Evolutionary conservation across 2,329 filamentous ascomycete genomes (phyloP).

Genomic region (Clarireedia homoeocarpa): DNA sequence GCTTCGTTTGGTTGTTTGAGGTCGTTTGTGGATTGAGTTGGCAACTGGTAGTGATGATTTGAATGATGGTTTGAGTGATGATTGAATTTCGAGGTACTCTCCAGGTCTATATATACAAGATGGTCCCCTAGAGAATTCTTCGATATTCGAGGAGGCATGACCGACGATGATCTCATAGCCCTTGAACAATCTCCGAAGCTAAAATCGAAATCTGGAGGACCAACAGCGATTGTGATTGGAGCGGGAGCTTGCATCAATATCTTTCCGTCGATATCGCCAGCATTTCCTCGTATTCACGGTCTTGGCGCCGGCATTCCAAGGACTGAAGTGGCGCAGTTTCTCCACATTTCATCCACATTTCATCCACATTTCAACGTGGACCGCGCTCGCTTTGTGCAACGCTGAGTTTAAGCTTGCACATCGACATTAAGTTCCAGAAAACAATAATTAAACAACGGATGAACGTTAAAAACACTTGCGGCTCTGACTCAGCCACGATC

Average conservation of each 20-base stretch:
- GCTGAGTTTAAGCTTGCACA: background rate
- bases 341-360: background rate
- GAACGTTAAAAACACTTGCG: background rate
- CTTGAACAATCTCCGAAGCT: background rate
- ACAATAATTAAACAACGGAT: background rate
- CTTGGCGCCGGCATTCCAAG: background rate
- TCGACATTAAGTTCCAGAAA: background rate
- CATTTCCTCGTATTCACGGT: background rate
- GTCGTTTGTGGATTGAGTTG: background rate
- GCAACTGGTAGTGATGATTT: background rate
- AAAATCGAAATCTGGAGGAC: background rate
- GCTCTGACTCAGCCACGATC: background rate
- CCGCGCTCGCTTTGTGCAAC: background rate
- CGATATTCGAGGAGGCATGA: background rate
- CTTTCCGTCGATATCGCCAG: background rate
- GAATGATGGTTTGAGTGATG: background rate
- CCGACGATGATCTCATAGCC: background rate
- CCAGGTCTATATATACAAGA: constrained; percentile 1
- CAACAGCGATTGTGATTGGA: background rate
- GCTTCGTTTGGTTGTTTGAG: background rate
- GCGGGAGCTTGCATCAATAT: background rate
- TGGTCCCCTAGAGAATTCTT: background rate
- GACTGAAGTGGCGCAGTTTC: background rate
- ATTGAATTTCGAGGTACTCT: background rate
- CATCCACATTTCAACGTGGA: background rate